Evolutionary conservation across 106 monocot genomes (phyloP).

Genomic region (Iris macrosiphon): DNA sequence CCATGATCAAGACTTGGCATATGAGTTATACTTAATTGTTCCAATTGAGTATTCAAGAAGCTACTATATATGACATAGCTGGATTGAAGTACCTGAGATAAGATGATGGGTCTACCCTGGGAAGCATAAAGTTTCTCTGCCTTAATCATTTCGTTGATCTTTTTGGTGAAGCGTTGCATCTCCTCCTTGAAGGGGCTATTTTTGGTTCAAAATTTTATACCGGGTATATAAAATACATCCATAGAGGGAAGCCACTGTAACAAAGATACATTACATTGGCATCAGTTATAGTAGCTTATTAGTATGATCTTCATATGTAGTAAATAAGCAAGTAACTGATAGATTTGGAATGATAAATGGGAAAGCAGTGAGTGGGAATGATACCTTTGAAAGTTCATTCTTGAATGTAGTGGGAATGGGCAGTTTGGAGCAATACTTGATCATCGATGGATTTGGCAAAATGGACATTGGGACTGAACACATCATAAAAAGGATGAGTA

Average conservation of each 20-base stretch:
- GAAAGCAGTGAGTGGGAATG: too few relatives aligned
- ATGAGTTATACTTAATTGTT: neutral
- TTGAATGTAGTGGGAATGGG: too few relatives aligned
- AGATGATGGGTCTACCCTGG: conserved; percentile 94
- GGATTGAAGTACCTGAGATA: conserved; percentile 91
- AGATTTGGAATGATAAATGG: too few relatives aligned
- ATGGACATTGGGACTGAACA: too few relatives aligned
- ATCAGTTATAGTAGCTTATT: neutral
- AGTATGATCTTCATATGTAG: too few relatives aligned
- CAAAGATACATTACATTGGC: neutral
- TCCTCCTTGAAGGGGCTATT: conserved; percentile 96
- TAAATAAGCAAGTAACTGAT: too few relatives aligned
- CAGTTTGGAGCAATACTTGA: too few relatives aligned
- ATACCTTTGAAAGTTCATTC: too few relatives aligned
- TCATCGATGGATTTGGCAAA: too few relatives aligned
- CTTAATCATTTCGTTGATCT: conserved; percentile 53
- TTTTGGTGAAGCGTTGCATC: conserved; percentile 76
- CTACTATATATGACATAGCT: neutral
- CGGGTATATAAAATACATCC: conserved; percentile 95
- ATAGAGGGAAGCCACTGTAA: conserved; percentile 87
- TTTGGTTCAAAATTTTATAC: conserved; percentile 86
- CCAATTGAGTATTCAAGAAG: neutral
- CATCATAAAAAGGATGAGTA: too few relatives aligned
- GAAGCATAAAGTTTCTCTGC: conserved; percentile 91
- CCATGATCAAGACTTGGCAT: neutral